These are phyloP conservation scores for Coccinonectria pachysandricola DNA, from an alignment of 2,329 filamentous ascomycete genomes.

Conservation along the genomic window DNA sequence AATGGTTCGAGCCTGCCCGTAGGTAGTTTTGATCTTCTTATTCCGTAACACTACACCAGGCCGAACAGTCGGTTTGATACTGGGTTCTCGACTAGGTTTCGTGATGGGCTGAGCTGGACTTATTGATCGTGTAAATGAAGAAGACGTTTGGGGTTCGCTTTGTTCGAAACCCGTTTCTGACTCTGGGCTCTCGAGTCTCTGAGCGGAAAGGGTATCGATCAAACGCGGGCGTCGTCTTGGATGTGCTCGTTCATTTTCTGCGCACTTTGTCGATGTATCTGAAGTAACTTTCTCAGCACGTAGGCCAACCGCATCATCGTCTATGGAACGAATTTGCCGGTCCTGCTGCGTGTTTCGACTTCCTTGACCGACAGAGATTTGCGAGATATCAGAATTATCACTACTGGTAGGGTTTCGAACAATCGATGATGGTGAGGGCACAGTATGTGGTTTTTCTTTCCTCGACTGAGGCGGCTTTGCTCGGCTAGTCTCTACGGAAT, in stretches of 20 bases:
- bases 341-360: no score
- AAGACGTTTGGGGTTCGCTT: slow-evolving; percentile 5
- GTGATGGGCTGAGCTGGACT: slow-evolving; percentile 13
- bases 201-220: slow-evolving; percentile 33
- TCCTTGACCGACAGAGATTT: no score
- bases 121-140: slow-evolving; percentile 6
- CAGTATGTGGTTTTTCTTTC: no score
- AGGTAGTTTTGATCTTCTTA: slow-evolving; percentile 25
- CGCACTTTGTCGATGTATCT: slow-evolving; percentile 2
- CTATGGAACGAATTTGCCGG: no score
- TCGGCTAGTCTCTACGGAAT: no score
- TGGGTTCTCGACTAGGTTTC: slow-evolving; percentile 9
- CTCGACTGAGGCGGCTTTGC: no score
- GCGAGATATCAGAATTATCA: no score
- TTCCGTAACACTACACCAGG: slow-evolving; percentile 17
- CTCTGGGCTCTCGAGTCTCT: slow-evolving; percentile 26
- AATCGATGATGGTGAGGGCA: no score
- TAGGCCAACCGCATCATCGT: no score
- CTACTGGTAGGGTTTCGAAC: no score
- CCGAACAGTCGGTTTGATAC: slow-evolving; percentile 16
- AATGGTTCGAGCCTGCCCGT: slow-evolving; percentile 24
- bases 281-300: no score
- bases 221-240: slow-evolving; percentile 22
- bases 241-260: slow-evolving; percentile 3
- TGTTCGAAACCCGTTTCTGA: slow-evolving; percentile 16